phyloP scores from a whole-genome alignment of 1,284 basidiomycete species.

The Takashimella koratensis region DNA sequence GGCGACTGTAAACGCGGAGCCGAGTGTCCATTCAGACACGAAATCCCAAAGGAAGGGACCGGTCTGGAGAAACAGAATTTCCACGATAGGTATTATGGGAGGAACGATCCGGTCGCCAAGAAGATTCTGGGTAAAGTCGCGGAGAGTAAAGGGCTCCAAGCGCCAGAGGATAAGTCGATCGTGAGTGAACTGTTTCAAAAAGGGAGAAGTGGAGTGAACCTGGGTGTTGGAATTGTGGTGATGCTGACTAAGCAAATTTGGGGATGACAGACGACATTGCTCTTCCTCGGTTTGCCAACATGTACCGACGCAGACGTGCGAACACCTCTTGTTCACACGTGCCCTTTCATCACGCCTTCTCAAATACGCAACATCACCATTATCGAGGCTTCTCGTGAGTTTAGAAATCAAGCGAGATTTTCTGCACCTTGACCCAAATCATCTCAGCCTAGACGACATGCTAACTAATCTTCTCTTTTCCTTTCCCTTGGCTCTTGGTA shows the following conservation, averaged over 20 bases:
- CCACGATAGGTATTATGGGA: conserved; percentile 85
- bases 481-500: neutral
- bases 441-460: conserved; percentile 1
- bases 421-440: conserved; percentile 8
- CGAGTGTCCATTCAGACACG: conserved; percentile 93
- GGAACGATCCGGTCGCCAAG: conserved; percentile 82
- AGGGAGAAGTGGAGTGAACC: no score
- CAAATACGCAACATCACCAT: conserved; percentile 80
- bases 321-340: conserved; percentile 65
- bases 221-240: neutral
- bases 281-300: conserved; percentile 77
- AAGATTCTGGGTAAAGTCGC: conserved; percentile 77
- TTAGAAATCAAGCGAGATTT: no score
- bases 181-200: conserved; percentile 54
- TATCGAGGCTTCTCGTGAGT: conserved; percentile 56
- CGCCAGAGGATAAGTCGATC: conserved; percentile 81
- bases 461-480: conserved; percentile 1
- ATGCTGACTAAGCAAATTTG: conserved; percentile 9
- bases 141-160: conserved; percentile 71
- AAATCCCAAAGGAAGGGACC: conserved; percentile 70
- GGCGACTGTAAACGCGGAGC: conserved; percentile 88
- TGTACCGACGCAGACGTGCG: conserved; percentile 73
- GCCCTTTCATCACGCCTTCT: conserved; percentile 65
- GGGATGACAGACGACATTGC: conserved; percentile 75
- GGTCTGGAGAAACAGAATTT: conserved; percentile 87